A percentile compares a stretch with the other conserved stretches of the same genome.
Conservation (phyloP, 257 asterid species). For the Thymus mandschuricus region DNA sequence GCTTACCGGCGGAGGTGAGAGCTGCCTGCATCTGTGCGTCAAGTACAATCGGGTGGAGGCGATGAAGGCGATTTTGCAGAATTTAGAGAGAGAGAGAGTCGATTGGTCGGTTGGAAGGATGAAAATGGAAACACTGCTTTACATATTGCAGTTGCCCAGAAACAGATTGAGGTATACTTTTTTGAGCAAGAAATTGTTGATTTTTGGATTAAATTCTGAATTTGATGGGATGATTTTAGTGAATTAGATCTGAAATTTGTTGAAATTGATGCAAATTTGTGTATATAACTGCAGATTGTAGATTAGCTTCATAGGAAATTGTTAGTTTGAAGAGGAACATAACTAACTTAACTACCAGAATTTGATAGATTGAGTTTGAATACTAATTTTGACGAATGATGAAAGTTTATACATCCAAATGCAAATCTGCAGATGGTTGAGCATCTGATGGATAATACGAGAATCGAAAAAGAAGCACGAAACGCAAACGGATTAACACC, state of each 20-base stretch:
- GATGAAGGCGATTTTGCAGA: conserved; percentile 34
- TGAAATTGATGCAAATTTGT: not conserved
- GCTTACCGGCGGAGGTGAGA: conserved; percentile 38
- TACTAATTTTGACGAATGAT: no score
- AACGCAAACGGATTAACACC: conserved; percentile 36
- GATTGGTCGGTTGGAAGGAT: conserved; percentile 40
- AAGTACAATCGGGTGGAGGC: conserved; percentile 37
- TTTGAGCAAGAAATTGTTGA: not conserved
- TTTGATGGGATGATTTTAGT: not conserved
- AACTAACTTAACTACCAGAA: no score
- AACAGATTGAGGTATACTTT: conserved; percentile 38
- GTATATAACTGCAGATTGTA: no score
- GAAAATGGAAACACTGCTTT: conserved; percentile 34
- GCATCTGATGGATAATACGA: conserved; percentile 21
- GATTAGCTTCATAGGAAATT: no score
- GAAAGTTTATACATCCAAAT: no score
- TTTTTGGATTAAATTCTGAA: not conserved
- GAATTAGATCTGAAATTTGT: not conserved
- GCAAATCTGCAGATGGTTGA: conserved; percentile 24
- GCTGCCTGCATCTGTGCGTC: conserved; percentile 40
- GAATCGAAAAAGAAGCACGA: conserved; percentile 24
- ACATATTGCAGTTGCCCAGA: conserved; percentile 41
- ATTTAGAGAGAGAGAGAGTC: conserved; percentile 30
- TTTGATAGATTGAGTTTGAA: no score
- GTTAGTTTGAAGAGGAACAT: no score